Evolutionary conservation across 2,329 filamentous ascomycete species (phyloP).

Genomic region (Epichloe aotearoae): DNA sequence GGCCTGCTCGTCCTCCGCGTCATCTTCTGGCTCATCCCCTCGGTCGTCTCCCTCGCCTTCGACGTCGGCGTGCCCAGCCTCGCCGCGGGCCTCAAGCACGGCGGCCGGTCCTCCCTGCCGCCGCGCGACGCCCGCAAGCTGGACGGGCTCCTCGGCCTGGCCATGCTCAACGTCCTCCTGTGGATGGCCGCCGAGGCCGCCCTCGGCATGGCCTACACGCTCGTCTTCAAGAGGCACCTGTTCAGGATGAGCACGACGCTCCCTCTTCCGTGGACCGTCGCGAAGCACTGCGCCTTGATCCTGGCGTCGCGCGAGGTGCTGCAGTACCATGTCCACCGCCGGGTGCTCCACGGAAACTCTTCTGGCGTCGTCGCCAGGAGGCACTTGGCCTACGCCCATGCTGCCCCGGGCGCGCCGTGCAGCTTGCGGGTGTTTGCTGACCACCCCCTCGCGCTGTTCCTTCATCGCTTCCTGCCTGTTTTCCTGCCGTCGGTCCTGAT

Average conservation of each 20-base stretch:
- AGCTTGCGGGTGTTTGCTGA: slow-evolving; percentile 53
- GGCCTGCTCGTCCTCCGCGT: slow-evolving; percentile 55
- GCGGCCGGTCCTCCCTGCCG: slow-evolving; percentile 38
- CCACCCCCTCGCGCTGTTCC: slow-evolving; percentile 50
- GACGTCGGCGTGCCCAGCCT: slow-evolving; percentile 59
- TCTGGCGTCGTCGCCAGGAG: slow-evolving; percentile 26
- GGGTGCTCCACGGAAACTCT: slow-evolving; percentile 45
- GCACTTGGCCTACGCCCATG: slow-evolving; percentile 36
- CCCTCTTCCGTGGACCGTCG: slow-evolving; percentile 39
- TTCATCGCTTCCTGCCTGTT: slow-evolving; percentile 50
- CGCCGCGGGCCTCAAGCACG: slow-evolving; percentile 54
- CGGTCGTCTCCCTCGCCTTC: slow-evolving; percentile 57
- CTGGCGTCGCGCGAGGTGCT: slow-evolving; percentile 40
- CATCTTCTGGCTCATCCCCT: slow-evolving; percentile 61
- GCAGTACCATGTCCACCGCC: slow-evolving; percentile 63
- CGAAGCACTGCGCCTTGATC: slow-evolving; percentile 33
- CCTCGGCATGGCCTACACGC: slow-evolving; percentile 24
- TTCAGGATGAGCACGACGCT: slow-evolving; percentile 36
- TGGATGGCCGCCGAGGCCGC: slow-evolving; percentile 30
- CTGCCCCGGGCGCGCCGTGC: slow-evolving; percentile 41
- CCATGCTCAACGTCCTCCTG: slow-evolving; percentile 31
- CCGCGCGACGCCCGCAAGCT: slow-evolving; percentile 26
- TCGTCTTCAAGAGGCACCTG: slow-evolving; percentile 23
- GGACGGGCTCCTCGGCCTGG: slow-evolving; percentile 25
- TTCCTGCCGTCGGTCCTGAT: slow-evolving; percentile 53